These are phyloP conservation scores for Amanita thiersii DNA, from an alignment of 768 basidiomycete species.

Conservation along the genomic window DNA sequence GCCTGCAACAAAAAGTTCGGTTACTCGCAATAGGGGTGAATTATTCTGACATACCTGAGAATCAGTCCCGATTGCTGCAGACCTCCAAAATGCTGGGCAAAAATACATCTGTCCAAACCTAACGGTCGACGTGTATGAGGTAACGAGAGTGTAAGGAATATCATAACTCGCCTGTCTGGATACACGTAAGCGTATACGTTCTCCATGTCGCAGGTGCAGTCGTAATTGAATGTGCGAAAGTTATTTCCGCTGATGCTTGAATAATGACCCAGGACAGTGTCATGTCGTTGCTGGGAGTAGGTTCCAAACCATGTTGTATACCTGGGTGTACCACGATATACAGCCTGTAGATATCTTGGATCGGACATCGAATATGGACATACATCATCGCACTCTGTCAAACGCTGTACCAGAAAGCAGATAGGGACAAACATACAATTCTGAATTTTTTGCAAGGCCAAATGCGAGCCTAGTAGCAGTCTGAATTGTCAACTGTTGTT, in stretches of 20 bases:
- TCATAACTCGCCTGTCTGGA: slow-evolving; percentile 18
- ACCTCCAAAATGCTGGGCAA: slow-evolving; percentile 4
- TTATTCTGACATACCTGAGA: slow-evolving; percentile 18
- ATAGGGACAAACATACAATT: neutral
- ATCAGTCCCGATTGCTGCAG: slow-evolving; percentile 7
- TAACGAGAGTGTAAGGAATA: neutral
- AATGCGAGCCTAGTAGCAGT: slow-evolving; percentile 31
- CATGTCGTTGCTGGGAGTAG: slow-evolving; percentile 26
- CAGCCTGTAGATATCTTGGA: slow-evolving; percentile 11
- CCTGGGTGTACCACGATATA: too few species aligned
- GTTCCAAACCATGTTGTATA: slow-evolving; percentile 47
- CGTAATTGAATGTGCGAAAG: slow-evolving; percentile 23
- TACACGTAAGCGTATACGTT: slow-evolving; percentile 29
- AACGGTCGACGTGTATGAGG: neutral
- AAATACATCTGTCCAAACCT: slow-evolving; percentile 9
- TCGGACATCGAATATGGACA: slow-evolving; percentile 25
- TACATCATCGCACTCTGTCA: slow-evolving; percentile 20
- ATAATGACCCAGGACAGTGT: slow-evolving; percentile 30
- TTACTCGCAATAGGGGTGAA: too few species aligned
- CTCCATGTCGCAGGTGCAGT: slow-evolving; percentile 28
- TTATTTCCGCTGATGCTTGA: slow-evolving; percentile 22
- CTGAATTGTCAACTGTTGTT: slow-evolving; percentile 28
- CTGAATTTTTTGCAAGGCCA: slow-evolving; percentile 23
- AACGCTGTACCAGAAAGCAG: neutral
- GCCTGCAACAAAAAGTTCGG: too few species aligned